Evolutionary conservation across 2,329 filamentous ascomycete species (phyloP), one percentile per base, ranked within the genome.

Genomic region (Colletotrichum neosansevieriae): DNA sequence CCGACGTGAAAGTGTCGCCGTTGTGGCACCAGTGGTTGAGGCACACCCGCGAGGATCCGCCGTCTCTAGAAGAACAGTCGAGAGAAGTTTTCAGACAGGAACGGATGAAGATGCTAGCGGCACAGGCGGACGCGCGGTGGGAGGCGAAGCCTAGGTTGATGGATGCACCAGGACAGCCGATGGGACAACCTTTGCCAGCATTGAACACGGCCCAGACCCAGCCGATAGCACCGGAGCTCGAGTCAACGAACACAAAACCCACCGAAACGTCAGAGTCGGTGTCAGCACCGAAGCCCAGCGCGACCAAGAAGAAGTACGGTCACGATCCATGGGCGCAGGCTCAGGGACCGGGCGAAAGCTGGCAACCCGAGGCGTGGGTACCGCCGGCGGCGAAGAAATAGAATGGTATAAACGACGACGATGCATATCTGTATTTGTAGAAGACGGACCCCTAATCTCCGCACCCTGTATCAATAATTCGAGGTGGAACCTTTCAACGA

Each of bases 21-120:
- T 82, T 84, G 71, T 92, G 89, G 89, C 89, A 91, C 78, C 89
- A 91, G 74, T 92, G 89, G 89, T 82, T 92, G 56, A 87, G 89
- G 15, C 83, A 91, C 76, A 87, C 85, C 51, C 86, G 89, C 19
- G 69, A 74, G 2, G 76, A 84, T 0, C 81, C 89, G 2, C 89
- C 89, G 1, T 84, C 81, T 2, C 76, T 91, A 11, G 77, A 79
- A 1, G 89, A 92, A 76, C 88, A 91, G 76, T 74, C 79, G 6
- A 76, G 75, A 38, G 89, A 92, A 60, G 75, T 87, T 1, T 74
- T 76, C 11, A 83, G 89, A 29, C 86, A 84, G 76, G 79, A 81
- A 58, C 81, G 83, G 66, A 83, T 91, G 71, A 85, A 84, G 75
- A 69, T 82, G 6, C 81, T 91, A 15, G 89, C 88, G 12, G 87